Conservation (phyloP, 805 yeast genomes). For the Phaffomyces antillensis region DNA sequence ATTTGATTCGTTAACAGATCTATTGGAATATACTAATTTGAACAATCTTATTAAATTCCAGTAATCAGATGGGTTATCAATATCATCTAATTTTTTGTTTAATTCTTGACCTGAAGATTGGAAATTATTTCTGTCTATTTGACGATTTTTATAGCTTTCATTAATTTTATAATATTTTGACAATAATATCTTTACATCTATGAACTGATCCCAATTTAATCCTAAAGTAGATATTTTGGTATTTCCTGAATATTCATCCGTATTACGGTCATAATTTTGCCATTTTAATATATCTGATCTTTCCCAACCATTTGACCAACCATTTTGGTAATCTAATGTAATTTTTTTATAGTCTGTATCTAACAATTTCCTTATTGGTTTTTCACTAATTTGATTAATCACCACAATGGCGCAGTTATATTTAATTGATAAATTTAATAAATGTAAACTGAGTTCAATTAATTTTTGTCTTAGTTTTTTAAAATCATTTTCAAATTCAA, state of each 20-base stretch:
- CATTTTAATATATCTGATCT: slow-evolving; percentile 29
- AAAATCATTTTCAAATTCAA: slow-evolving; percentile 41
- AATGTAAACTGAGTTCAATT: slow-evolving; percentile 35
- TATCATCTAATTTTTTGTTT: slow-evolving; percentile 5
- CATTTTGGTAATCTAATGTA: slow-evolving; percentile 56
- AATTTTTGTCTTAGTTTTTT: slow-evolving; percentile 36
- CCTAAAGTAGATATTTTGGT: slow-evolving; percentile 49
- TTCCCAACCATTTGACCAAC: slow-evolving; percentile 76
- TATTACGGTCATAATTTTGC: slow-evolving; percentile 14
- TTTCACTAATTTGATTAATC: slow-evolving; percentile 77
- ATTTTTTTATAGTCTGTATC: slow-evolving; percentile 20
- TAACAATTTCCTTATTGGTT: slow-evolving; percentile 26
- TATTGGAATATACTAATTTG: slow-evolving; percentile 35
- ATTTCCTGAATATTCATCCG: slow-evolving; percentile 17
- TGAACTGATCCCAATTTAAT: slow-evolving; percentile 42
- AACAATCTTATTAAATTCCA: slow-evolving; percentile 27
- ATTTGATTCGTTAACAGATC: slow-evolving; percentile 5
- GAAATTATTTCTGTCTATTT: no score
- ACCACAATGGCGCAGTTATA: slow-evolving; percentile 55
- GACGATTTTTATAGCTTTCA: slow-evolving; percentile 18
- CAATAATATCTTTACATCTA: slow-evolving; percentile 43
- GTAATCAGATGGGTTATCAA: slow-evolving; percentile 8
- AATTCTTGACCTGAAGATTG: no score
- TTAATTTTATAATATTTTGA: slow-evolving; percentile 32
- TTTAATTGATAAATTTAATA: slow-evolving; percentile 42